Base-by-base conservation (phyloP, 1,284 basidiomycete species). In the Phlebopus sp. region DNA sequence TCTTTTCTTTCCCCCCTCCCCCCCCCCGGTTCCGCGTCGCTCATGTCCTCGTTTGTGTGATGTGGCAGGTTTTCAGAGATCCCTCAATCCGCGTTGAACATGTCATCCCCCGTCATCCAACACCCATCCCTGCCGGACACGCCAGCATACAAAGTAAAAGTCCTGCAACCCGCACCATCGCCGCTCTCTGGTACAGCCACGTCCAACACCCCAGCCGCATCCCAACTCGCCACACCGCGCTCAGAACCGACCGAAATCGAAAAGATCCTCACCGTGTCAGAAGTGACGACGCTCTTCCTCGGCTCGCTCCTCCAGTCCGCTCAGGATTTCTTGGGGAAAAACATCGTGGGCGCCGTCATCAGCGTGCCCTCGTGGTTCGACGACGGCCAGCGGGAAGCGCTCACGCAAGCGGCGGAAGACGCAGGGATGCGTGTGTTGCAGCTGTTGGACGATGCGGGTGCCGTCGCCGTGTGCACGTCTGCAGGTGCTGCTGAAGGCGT, bases 271-370 rank as follows among this genome's bases (percentile, higher is more conserved):
- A 91, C 91, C 30, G 88, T 88, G 2, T 83, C 86, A 38, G 92
- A 97, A 64, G 90, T 89, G 15, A 83, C 91, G 21, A 81, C 89
- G 29, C 80, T 94, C 56, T 98, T 96, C 79, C 77, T 99, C 42
- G 75, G 77, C 53, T 91, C 88, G 4, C 84, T 99, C 30, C 75
- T 94, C 56, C 74, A 86, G 56, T 95, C 92, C 31, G 97, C 96
- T 7, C 82, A 88, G 63, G 94, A 96, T 67, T 99, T 97, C 72
- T 78, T 99, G 19, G 96, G 96, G 6, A 85, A 83, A 58, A 81
- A 82, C 27, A 77, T 92, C 37, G 75, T 84, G 45, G 91, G 90
- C 46, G 89, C 90, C 19, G 94, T 98, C 52, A 80, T 99, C 60
- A 84, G 84, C 48, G 79, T 91, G 9, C 93, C 95, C 8, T 70